Evolutionary conservation across 2,329 filamentous ascomycete species (phyloP), one percentile per base, ranked within the genome.

Genomic region (Shiraia bambusicola): DNA sequence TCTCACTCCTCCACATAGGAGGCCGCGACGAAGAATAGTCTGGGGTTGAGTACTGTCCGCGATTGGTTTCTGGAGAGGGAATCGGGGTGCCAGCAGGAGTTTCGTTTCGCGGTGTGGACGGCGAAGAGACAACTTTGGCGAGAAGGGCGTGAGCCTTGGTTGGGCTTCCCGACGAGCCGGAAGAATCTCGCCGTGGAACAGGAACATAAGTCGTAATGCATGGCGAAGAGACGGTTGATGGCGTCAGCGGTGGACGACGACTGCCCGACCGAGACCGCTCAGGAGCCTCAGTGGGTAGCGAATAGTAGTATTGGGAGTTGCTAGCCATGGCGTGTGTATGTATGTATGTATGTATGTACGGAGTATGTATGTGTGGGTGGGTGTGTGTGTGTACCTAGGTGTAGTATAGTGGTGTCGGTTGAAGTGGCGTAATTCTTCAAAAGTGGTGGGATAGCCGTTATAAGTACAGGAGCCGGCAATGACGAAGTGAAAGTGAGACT

Each of bases 151-250:
- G 70, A 25, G 71, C 71, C 48, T 67, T 71, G 45, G 64, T 67
- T 7, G 70, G 65, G 45, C 69, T 70, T 22, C 69, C 63, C 35
- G 67, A 65, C 25, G 69, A 57, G 35, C 50, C 56, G 28, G 50
- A 65, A 40, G 69, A 69, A 51, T 70, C 70, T 44, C 67, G 62
- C 50, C 70, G 65, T 48, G 67, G 58, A 30, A 67, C 61, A 13
- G 69, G 66, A 32, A 62, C 66, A 19, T 69, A 65, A 35, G 69
- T 69, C 31, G 68, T 71, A 35, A 74, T 58, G 39, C 69, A 73
- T 40, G 71, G 69, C 35, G 71, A 72, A 27, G 71, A 73, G 26
- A 72, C 69, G 33, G 69, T 72, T 19, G 71, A 72, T 46, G 71
- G 70, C 36, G 70, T 73, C 42, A 74, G 63, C 59, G 71, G 70